Evolutionary conservation across 805 yeast genomes (phyloP).

Genomic region (Metschnikowia gelsemii): DNA sequence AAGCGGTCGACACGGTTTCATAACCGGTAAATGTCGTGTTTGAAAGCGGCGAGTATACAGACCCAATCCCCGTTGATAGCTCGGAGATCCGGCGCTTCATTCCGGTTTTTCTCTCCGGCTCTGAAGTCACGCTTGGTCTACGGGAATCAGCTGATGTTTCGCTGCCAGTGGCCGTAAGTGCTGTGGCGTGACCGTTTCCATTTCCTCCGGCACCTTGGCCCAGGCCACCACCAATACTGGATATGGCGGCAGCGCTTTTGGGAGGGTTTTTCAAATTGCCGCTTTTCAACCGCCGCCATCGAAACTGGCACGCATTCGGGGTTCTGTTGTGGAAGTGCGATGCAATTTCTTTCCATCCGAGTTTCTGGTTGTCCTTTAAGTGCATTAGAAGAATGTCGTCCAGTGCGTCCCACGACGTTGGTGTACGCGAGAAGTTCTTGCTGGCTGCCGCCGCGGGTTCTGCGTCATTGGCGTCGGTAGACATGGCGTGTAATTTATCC

Average conservation of each 20-base stretch:
- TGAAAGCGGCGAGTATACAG: slow-evolving; percentile 36
- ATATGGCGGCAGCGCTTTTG: slow-evolving; percentile 29
- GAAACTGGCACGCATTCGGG: slow-evolving; percentile 84
- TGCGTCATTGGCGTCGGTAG: slow-evolving; percentile 9
- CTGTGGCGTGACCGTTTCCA: too few relatives aligned
- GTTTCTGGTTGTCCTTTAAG: slow-evolving; percentile 75
- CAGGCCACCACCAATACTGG: slow-evolving; percentile 1
- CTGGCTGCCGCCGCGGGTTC: slow-evolving; percentile 8
- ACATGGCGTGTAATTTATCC: slow-evolving; percentile 7
- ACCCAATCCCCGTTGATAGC: slow-evolving; percentile 24
- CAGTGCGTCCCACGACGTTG: slow-evolving; percentile 50
- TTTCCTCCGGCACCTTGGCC: background rate
- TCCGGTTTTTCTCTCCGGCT: slow-evolving; percentile 8
- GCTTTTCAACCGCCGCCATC: slow-evolving; percentile 71
- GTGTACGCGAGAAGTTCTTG: slow-evolving; percentile 34
- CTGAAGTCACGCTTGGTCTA: slow-evolving; percentile 3
- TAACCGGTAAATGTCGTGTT: slow-evolving; percentile 41
- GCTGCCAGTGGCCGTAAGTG: slow-evolving; percentile 7
- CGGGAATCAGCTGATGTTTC: slow-evolving; percentile 7
- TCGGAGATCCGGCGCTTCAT: slow-evolving; percentile 14
- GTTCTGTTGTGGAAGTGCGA: slow-evolving; percentile 76
- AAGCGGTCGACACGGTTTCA: slow-evolving; percentile 42
- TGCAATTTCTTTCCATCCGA: slow-evolving; percentile 89
- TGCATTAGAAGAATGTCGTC: slow-evolving; percentile 47
- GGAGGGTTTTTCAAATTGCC: slow-evolving; percentile 41